Percentiles rank a stretch among this genome's conserved stretches.
These are phyloP conservation scores for Ogataea polymorpha DNA, from an alignment of 805 yeast species.

Conservation along the genomic window DNA sequence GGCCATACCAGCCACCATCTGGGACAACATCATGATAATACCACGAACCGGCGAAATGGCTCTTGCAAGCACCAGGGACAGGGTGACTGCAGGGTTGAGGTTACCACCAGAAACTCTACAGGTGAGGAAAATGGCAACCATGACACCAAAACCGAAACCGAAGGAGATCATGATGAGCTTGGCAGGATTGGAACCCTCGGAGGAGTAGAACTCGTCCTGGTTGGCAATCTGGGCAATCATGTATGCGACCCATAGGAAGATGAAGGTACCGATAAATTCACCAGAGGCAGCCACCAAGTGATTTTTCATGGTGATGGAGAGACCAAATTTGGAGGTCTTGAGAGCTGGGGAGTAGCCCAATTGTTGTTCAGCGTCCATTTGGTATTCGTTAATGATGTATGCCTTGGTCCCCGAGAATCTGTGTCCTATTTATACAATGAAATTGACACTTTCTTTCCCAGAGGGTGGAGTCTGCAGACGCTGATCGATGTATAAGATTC, in stretches of 20 bases:
- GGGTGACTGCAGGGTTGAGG: conserved; percentile 85
- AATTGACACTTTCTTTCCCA: neutral
- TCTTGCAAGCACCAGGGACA: conserved; percentile 66
- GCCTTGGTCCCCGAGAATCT: neutral
- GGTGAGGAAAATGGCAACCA: conserved; percentile 66
- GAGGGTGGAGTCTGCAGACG: neutral
- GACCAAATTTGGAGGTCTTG: conserved; percentile 34
- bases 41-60: conserved; percentile 76
- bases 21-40: conserved; percentile 59
- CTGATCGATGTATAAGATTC: neutral
- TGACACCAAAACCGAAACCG: conserved; percentile 84
- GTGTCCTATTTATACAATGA: conserved; percentile 6
- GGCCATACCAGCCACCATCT: conserved; percentile 82
- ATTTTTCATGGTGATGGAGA: conserved; percentile 48
- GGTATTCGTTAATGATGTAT: neutral
- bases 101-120: conserved; percentile 85
- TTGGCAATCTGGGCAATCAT: conserved; percentile 82
- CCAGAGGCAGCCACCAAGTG: conserved; percentile 68
- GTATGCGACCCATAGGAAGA: conserved; percentile 78
- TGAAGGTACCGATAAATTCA: conserved; percentile 84
- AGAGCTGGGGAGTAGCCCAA: conserved; percentile 40
- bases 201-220: conserved; percentile 31
- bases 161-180: conserved; percentile 75
- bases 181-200: conserved; percentile 47
- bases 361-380: conserved; percentile 39